These are phyloP conservation scores for Penicillium goetzii DNA, from an alignment of 495 filamentous ascomycete species.

Conservation along the genomic window DNA sequence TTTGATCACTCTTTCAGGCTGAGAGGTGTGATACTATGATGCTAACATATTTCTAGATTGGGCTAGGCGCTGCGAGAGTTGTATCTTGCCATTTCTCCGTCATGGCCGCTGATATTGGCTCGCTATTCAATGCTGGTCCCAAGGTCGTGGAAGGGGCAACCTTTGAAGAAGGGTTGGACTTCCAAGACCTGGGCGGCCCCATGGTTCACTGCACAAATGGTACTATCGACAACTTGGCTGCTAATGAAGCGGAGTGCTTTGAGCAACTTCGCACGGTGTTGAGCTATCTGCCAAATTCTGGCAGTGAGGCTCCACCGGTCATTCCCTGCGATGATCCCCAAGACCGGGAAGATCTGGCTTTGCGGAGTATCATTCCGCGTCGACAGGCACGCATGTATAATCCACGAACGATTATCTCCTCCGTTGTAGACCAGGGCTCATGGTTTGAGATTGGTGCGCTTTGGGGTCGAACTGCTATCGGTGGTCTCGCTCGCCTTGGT, in stretches of 20 bases:
- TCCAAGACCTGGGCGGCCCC: constrained; percentile 59
- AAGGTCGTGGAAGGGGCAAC: constrained; percentile 64
- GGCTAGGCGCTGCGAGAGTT: constrained; percentile 63
- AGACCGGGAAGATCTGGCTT: constrained; percentile 48
- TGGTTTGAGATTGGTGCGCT: constrained; percentile 67
- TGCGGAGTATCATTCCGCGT: constrained; percentile 61
- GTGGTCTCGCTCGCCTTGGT: constrained; percentile 58
- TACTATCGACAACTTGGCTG: constrained; percentile 66
- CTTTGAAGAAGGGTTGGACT: constrained; percentile 61
- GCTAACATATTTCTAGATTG: constrained; percentile 43
- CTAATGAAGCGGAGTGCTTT: constrained; percentile 62
- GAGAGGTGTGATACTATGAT: constrained; percentile 5
- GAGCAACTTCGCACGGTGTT: constrained; percentile 61
- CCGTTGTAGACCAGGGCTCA: constrained; percentile 56
- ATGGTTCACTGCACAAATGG: constrained; percentile 66
- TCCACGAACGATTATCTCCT: constrained; percentile 56
- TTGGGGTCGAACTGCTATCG: constrained; percentile 64
- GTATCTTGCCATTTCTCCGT: constrained; percentile 67
- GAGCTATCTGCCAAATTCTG: constrained; percentile 59
- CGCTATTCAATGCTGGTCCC: constrained; percentile 65
- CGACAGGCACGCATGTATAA: constrained; percentile 64
- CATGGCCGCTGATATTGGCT: constrained; percentile 65
- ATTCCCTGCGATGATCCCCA: constrained; percentile 50
- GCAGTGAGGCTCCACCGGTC: constrained; percentile 55
- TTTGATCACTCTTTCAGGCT: not conserved